Percentiles rank a stretch among this genome's conserved stretches.
phyloP scores from a whole-genome alignment of 768 basidiomycete species.

The Lactarius vividus region DNA sequence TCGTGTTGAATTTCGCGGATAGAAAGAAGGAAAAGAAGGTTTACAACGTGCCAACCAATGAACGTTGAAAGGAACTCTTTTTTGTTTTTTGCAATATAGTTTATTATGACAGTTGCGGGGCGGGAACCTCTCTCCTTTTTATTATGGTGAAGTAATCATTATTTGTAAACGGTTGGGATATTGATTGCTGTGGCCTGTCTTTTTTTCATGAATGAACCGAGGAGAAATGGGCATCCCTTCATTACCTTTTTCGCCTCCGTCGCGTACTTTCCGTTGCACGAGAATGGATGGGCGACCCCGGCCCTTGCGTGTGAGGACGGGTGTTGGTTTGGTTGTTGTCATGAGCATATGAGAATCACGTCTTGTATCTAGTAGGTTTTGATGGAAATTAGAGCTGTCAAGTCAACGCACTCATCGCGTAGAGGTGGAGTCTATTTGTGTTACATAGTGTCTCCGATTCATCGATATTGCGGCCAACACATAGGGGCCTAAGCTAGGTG shows the following conservation, averaged over 20 bases:
- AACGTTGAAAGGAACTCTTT: not conserved
- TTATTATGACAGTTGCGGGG: not conserved
- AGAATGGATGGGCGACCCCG: not conserved
- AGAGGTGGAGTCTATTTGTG: constrained; percentile 19
- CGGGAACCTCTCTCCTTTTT: not conserved
- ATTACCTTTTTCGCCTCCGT: constrained; percentile 12
- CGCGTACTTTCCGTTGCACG: constrained; percentile 7
- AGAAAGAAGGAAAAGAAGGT: not conserved
- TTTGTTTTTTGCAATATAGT: not conserved
- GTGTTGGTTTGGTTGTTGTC: not conserved
- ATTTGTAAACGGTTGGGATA: not conserved
- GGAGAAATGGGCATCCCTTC: not conserved
- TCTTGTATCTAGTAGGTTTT: not conserved
- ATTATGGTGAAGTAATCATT: not conserved
- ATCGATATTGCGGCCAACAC: constrained; percentile 16
- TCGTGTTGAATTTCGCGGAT: not conserved
- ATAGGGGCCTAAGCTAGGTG: constrained; percentile 9
- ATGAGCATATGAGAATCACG: constrained; percentile 4
- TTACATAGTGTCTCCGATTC: constrained; percentile 26
- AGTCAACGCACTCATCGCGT: constrained; percentile 5
- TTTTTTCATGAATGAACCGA: not conserved
- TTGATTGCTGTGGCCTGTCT: too few species aligned
- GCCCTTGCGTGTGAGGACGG: constrained; percentile 3
- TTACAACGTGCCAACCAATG: not conserved
- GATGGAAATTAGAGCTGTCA: not conserved